A percentile compares a stretch with the other conserved stretches of the same genome.
phyloP scores from a whole-genome alignment of 345 rosid species.

The Eucalyptus decipiens region DNA sequence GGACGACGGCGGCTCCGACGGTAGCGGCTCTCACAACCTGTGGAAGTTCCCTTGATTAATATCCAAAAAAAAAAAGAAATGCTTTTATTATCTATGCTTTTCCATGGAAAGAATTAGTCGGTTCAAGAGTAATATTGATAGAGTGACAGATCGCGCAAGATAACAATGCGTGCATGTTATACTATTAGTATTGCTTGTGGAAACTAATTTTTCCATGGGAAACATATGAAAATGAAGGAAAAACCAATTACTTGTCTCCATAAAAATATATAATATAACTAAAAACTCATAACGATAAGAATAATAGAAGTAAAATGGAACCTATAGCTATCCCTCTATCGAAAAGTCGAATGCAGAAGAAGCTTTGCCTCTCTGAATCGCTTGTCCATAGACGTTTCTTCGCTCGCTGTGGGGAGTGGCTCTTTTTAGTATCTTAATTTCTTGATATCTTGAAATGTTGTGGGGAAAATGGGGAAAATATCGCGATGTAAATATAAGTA shows the following conservation, averaged over 20 bases:
- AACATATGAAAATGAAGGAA: neutral
- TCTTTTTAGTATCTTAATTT: neutral
- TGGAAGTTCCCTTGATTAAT: neutral
- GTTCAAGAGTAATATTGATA: neutral
- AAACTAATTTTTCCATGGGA: neutral
- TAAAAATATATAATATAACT: neutral
- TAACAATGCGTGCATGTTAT: neutral
- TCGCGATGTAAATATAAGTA: neutral
- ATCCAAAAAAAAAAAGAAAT: neutral
- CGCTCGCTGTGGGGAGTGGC: neutral
- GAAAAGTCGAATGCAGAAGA: neutral
- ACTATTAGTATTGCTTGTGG: neutral
- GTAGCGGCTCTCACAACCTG: neutral
- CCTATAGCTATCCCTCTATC: neutral
- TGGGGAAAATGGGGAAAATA: neutral
- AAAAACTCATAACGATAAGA: neutral
- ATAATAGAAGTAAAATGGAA: neutral
- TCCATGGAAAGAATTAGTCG: neutral
- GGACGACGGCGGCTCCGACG: neutral
- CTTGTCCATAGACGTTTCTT: neutral
- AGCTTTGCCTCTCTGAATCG: neutral
- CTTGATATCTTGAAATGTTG: neutral
- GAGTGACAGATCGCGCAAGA: neutral
- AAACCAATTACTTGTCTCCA: neutral
- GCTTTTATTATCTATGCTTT: neutral